Conservation (phyloP, 257 asterid genomes). For the Vinca minor region DNA sequence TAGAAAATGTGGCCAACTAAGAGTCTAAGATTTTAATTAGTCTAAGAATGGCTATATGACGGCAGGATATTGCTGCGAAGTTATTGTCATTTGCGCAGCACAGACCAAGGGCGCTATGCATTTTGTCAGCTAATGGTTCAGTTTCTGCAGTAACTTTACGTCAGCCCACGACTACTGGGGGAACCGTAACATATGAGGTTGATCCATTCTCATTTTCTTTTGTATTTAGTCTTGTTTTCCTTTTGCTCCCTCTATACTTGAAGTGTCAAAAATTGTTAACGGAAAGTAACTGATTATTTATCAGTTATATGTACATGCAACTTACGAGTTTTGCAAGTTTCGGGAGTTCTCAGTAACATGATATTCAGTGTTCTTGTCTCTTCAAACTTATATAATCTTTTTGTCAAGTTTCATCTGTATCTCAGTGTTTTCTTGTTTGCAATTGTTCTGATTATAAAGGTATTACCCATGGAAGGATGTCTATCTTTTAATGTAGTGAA, state of each 20-base stretch:
- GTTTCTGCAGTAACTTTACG: slow-evolving; percentile 72
- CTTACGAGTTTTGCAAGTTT: too few relatives aligned
- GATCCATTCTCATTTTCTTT: slow-evolving; percentile 3
- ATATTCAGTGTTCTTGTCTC: neutral
- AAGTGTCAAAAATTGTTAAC: neutral
- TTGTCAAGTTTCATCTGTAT: neutral
- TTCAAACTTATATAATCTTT: neutral
- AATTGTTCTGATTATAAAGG: neutral
- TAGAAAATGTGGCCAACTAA: neutral
- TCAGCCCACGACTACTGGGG: slow-evolving; percentile 57
- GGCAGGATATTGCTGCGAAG: slow-evolving; percentile 84
- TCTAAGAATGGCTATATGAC: neutral
- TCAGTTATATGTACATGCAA: neutral
- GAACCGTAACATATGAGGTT: slow-evolving; percentile 87
- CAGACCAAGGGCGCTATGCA: slow-evolving; percentile 87
- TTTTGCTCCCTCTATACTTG: neutral
- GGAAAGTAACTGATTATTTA: neutral
- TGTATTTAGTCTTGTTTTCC: neutral
- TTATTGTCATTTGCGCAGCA: slow-evolving; percentile 86
- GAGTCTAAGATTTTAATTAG: neutral
- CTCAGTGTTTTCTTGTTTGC: neutral
- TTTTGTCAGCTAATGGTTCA: slow-evolving; percentile 76
- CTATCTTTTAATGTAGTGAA: too few relatives aligned
- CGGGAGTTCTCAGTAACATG: neutral
- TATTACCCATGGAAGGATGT: too few relatives aligned